phyloP scores from a whole-genome alignment of 345 rosid species.

The Trapa incisa region DNA sequence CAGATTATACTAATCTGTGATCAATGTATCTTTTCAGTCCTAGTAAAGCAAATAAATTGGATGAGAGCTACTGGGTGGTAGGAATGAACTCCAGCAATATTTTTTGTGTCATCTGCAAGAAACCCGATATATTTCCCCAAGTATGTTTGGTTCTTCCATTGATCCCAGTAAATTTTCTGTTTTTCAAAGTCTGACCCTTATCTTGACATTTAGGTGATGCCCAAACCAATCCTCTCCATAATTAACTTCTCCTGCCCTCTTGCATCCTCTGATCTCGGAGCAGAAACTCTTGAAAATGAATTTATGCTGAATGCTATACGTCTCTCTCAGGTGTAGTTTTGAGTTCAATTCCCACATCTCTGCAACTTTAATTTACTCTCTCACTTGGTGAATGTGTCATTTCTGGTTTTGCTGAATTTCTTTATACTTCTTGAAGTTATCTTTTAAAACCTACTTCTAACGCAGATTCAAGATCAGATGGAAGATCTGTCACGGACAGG shows the following conservation, averaged over 20 bases:
- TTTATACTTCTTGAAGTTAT: background rate
- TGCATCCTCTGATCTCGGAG: conserved; percentile 87
- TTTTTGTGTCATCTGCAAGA: conserved; percentile 63
- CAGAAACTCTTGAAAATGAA: conserved; percentile 83
- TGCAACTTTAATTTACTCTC: background rate
- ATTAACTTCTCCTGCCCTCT: conserved; percentile 63
- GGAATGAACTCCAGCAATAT: conserved; percentile 62
- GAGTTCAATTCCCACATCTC: background rate
- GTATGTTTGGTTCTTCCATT: conserved; percentile 21
- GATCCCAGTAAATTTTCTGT: background rate
- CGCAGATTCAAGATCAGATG: conserved; percentile 57
- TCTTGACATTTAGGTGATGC: conserved; percentile 49
- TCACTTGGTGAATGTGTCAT: background rate
- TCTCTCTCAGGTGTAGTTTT: conserved; percentile 46
- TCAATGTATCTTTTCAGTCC: conserved; percentile 25
- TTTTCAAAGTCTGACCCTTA: background rate
- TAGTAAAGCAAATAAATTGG: conserved; percentile 41
- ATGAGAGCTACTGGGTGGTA: conserved; percentile 81
- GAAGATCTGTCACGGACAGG: conserved; percentile 41
- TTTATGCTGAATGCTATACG: conserved; percentile 53
- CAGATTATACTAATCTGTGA: conserved; percentile 6
- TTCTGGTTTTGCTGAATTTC: background rate
- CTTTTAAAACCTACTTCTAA: conserved; percentile 4
- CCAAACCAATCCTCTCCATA: conserved; percentile 70
- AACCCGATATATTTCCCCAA: conserved; percentile 66